phyloP scores from a whole-genome alignment of 768 basidiomycete species.

The Lactarius psammicola region DNA sequence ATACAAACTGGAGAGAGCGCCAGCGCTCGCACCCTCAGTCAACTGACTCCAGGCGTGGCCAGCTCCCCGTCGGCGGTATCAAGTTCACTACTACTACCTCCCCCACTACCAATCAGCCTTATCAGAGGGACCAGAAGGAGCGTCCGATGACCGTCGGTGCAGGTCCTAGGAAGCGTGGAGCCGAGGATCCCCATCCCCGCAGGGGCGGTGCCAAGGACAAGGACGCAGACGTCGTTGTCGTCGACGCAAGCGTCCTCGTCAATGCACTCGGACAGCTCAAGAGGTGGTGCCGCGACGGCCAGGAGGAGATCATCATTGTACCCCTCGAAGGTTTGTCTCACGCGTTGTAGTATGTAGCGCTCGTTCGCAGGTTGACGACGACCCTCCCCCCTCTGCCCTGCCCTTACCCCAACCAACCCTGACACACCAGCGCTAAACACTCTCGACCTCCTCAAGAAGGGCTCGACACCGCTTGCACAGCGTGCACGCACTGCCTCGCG shows the following conservation, averaged over 20 bases:
- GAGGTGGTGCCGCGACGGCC: slow-evolving; percentile 75
- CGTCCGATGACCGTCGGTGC: background rate
- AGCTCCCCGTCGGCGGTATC: slow-evolving; percentile 23
- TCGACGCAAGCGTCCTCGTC: slow-evolving; percentile 81
- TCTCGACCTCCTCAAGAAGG: slow-evolving; percentile 90
- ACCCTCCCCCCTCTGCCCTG: background rate
- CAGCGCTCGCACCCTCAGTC: slow-evolving; percentile 11
- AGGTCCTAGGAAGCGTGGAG: slow-evolving; percentile 11
- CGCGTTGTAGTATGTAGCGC: background rate
- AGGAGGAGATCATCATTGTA: slow-evolving; percentile 75
- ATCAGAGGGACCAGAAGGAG: slow-evolving; percentile 14
- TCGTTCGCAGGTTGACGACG: background rate
- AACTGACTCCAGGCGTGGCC: slow-evolving; percentile 32
- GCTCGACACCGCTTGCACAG: slow-evolving; percentile 71
- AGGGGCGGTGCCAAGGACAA: slow-evolving; percentile 35
- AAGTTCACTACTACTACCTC: slow-evolving; percentile 10
- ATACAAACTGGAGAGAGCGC: slow-evolving; percentile 27
- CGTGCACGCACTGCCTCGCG: slow-evolving; percentile 86
- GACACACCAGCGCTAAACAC: slow-evolving; percentile 77
- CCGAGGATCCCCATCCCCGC: background rate
- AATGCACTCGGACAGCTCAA: slow-evolving; percentile 77
- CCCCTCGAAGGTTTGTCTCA: slow-evolving; percentile 78
- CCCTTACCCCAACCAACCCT: too few species aligned
- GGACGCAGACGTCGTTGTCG: slow-evolving; percentile 72
- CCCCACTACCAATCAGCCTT: background rate